These are phyloP conservation scores for Solanum clarkiae DNA, from an alignment of 257 asterid species.

Conservation along the genomic window DNA sequence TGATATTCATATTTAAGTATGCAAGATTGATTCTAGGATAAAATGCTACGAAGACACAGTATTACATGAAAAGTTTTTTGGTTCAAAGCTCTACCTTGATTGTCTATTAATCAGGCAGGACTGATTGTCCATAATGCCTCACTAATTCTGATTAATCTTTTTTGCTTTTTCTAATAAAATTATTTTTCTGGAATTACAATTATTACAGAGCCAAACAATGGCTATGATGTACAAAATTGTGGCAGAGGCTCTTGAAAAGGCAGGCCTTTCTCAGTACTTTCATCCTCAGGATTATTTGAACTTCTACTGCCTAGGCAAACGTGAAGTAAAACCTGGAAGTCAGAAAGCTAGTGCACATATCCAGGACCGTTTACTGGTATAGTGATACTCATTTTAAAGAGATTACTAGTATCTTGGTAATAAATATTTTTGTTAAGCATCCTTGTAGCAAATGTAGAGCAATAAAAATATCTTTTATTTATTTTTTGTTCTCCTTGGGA, in stretches of 20 bases:
- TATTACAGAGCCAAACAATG: conserved; percentile 47
- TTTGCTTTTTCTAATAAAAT: not conserved
- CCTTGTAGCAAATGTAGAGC: not conserved
- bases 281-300: conserved; percentile 38
- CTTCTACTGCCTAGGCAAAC: conserved; percentile 45
- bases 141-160: not conserved
- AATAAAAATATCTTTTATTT: not conserved
- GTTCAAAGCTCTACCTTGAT: not conserved
- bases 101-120: not conserved
- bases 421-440: not conserved
- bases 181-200: not conserved
- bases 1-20: not conserved
- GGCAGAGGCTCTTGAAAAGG: conserved; percentile 15
- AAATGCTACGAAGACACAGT: not conserved
- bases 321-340: conserved; percentile 17
- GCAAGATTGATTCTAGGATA: not conserved
- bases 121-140: not conserved
- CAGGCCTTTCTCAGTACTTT: conserved; percentile 7
- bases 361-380: conserved; percentile 15
- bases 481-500: not conserved
- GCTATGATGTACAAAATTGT: conserved; percentile 40
- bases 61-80: not conserved
- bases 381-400: conserved; percentile 5
- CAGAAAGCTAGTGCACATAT: conserved; percentile 7
- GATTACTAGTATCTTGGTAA: not conserved